Conservation (phyloP, 2,329 filamentous ascomycete species). For the Lachnellula arida region DNA sequence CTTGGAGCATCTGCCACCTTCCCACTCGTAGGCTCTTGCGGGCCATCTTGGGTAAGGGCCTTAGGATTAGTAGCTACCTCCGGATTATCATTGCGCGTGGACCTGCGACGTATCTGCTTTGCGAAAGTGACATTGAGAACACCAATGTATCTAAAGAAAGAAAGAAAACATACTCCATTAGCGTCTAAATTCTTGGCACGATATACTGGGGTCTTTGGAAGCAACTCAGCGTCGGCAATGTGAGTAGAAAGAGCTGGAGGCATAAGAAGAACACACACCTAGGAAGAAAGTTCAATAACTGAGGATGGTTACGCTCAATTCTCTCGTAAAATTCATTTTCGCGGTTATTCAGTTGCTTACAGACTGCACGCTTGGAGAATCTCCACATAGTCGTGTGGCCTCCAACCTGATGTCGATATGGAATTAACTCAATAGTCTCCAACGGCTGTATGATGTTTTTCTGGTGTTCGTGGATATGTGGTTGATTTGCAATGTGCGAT, state of each 20-base stretch:
- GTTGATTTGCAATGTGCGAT: constrained; percentile 40
- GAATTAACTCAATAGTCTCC: constrained; percentile 91
- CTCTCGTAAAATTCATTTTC: constrained; percentile 99
- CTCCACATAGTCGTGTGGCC: constrained; percentile 95
- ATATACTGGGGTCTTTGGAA: constrained; percentile 14
- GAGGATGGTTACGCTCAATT: constrained; percentile 84
- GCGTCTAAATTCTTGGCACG: constrained; percentile 8
- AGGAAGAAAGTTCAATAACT: constrained; percentile 85
- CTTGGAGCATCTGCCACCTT: neutral
- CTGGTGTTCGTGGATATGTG: constrained; percentile 49
- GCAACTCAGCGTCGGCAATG: constrained; percentile 28
- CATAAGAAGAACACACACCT: constrained; percentile 49
- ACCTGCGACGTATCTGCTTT: constrained; percentile 67
- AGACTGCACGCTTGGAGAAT: constrained; percentile 91
- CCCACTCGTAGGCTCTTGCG: constrained; percentile 15
- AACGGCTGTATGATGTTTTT: constrained; percentile 50
- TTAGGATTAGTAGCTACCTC: constrained; percentile 19
- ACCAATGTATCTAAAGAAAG: constrained; percentile 73
- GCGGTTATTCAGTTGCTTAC: constrained; percentile 95
- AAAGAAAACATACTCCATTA: constrained; percentile 23
- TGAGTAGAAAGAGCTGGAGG: constrained; percentile 22
- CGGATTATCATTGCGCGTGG: constrained; percentile 48
- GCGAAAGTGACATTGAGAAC: constrained; percentile 95
- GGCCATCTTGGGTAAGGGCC: constrained; percentile 21
- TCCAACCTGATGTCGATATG: constrained; percentile 95